A percentile compares a stretch with the other conserved stretches of the same genome.
phyloP scores from a whole-genome alignment of 1,139 yeast genomes.

The Diutina scorzettiae region DNA sequence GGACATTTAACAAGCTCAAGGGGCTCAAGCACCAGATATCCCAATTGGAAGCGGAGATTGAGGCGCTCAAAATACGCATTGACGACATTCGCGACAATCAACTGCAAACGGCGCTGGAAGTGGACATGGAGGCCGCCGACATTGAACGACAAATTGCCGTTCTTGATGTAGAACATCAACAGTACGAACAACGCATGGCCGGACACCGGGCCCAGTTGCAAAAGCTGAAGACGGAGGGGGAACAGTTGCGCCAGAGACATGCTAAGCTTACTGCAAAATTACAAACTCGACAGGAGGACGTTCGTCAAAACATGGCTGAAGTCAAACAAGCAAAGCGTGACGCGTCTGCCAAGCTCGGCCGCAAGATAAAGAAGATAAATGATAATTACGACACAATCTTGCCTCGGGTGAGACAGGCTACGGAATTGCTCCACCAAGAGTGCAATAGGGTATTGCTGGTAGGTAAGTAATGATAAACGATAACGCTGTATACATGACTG shows the following conservation, averaged over 20 bases:
- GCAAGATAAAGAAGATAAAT: slow-evolving; percentile 19
- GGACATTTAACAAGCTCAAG: slow-evolving; percentile 27
- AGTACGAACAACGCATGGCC: slow-evolving; percentile 18
- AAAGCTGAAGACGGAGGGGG: slow-evolving; percentile 14
- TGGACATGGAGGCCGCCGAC: slow-evolving; percentile 8
- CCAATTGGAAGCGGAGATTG: slow-evolving; percentile 30
- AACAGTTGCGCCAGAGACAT: slow-evolving; percentile 14
- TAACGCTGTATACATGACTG: not conserved
- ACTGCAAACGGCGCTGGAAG: slow-evolving; percentile 8
- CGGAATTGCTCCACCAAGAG: slow-evolving; percentile 11
- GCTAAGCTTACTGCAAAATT: slow-evolving; percentile 19
- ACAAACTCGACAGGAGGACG: slow-evolving; percentile 16
- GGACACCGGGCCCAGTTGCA: slow-evolving; percentile 15
- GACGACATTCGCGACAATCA: slow-evolving; percentile 8
- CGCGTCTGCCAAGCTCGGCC: slow-evolving; percentile 18
- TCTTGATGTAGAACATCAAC: slow-evolving; percentile 16
- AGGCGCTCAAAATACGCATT: slow-evolving; percentile 11
- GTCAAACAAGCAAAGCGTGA: slow-evolving; percentile 20
- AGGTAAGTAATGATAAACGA: not conserved
- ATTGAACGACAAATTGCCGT: slow-evolving; percentile 17
- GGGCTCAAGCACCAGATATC: slow-evolving; percentile 30
- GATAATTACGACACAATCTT: slow-evolving; percentile 29
- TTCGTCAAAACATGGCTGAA: slow-evolving; percentile 17
- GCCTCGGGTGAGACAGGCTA: slow-evolving; percentile 20
- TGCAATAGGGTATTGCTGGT: slow-evolving; percentile 6